phyloP scores from a whole-genome alignment of 208 protist species.

The Porcisia hertigi region DNA sequence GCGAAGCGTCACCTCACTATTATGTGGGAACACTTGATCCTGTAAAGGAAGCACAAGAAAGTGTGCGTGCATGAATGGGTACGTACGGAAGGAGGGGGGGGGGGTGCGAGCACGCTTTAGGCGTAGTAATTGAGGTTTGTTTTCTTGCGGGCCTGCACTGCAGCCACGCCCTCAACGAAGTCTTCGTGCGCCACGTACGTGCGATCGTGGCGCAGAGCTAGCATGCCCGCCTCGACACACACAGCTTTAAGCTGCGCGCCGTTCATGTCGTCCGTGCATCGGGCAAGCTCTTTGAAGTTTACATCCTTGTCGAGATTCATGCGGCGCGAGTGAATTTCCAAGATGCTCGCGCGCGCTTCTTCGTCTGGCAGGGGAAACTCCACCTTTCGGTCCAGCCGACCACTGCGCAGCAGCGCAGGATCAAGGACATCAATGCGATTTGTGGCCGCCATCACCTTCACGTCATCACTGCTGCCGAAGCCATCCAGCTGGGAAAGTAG shows the following conservation, averaged over 20 bases:
- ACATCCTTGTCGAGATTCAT: slow-evolving; percentile 97
- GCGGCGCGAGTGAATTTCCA: slow-evolving; percentile 99
- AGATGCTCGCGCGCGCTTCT: slow-evolving; percentile 97
- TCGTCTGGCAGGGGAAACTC: slow-evolving; percentile 99
- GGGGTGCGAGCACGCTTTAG: slow-evolving; percentile 47
- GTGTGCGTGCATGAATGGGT: too few species aligned
- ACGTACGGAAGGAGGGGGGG: not conserved
- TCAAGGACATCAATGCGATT: slow-evolving; percentile 99
- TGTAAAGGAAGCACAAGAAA: not conserved
- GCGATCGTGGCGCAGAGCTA: slow-evolving; percentile 96
- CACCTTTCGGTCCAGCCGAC: slow-evolving; percentile 99
- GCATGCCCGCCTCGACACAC: slow-evolving; percentile 99
- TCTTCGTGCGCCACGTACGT: slow-evolving; percentile 97
- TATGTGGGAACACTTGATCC: too few species aligned
- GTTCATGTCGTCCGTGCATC: slow-evolving; percentile 99
- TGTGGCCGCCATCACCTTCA: slow-evolving; percentile 99
- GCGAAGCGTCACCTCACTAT: too few species aligned
- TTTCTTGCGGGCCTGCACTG: slow-evolving; percentile 99
- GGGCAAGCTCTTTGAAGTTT: slow-evolving; percentile 99
- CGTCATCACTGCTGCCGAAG: slow-evolving; percentile 96
- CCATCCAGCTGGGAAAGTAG: slow-evolving; percentile 99
- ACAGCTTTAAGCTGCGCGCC: slow-evolving; percentile 99
- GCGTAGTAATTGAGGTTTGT: slow-evolving; percentile 99
- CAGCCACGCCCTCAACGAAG: slow-evolving; percentile 98
- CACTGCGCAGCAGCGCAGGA: slow-evolving; percentile 99